phyloP scores from a whole-genome alignment of 2,329 filamentous ascomycete genomes.

The Talaromyces pinophilus region DNA sequence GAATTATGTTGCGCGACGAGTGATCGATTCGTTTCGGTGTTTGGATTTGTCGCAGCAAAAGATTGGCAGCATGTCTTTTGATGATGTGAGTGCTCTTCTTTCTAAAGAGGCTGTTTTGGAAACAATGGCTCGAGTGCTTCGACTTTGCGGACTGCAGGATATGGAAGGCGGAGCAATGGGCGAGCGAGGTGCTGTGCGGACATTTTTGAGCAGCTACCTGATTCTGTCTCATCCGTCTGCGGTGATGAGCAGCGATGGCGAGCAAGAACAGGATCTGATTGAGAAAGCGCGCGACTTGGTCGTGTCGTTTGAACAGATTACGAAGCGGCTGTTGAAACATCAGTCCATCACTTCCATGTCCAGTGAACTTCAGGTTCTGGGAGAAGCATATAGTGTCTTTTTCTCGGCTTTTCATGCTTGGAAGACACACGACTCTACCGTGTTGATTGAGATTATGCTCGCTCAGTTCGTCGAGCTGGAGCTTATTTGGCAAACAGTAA shows the following conservation, averaged over 20 bases:
- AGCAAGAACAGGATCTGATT: slow-evolving; percentile 64
- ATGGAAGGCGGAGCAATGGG: slow-evolving; percentile 50
- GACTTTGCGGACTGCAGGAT: slow-evolving; percentile 58
- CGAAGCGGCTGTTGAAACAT: slow-evolving; percentile 52
- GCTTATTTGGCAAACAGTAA: slow-evolving; percentile 67
- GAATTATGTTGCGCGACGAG: slow-evolving; percentile 49
- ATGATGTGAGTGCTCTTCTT: slow-evolving; percentile 60
- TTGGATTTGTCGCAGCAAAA: slow-evolving; percentile 56
- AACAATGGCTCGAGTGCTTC: slow-evolving; percentile 57
- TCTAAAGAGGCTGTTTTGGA: slow-evolving; percentile 55
- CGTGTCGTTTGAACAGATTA: slow-evolving; percentile 56
- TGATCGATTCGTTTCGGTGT: slow-evolving; percentile 53
- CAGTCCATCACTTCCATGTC: slow-evolving; percentile 45
- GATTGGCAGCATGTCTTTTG: slow-evolving; percentile 57
- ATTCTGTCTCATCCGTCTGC: slow-evolving; percentile 63
- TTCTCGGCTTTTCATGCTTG: slow-evolving; percentile 65
- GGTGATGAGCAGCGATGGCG: slow-evolving; percentile 62
- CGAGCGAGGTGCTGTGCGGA: slow-evolving; percentile 57
- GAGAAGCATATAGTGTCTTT: slow-evolving; percentile 60
- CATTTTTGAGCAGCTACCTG: slow-evolving; percentile 64
- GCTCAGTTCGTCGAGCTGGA: slow-evolving; percentile 67
- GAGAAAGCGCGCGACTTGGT: slow-evolving; percentile 62
- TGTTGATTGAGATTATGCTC: slow-evolving; percentile 66
- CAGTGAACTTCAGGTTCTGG: slow-evolving; percentile 52
- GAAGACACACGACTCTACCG: slow-evolving; percentile 64